Evolutionary conservation across 148 eudicot species (phyloP).

Genomic region (Fagopyrum tataricum): DNA sequence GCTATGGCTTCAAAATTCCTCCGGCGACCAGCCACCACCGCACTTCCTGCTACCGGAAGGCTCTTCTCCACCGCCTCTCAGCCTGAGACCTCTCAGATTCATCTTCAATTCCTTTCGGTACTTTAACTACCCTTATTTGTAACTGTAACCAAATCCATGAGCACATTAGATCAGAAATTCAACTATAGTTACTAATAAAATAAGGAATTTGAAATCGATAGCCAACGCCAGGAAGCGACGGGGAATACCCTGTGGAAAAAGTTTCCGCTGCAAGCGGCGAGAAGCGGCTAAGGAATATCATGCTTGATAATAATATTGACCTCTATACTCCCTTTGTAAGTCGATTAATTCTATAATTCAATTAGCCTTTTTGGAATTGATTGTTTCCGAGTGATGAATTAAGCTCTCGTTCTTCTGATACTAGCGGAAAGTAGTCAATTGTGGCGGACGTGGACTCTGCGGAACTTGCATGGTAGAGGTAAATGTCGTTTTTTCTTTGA

Average conservation of each 20-base stretch:
- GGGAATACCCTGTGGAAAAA: not conserved
- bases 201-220: not conserved
- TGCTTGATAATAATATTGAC: conserved; percentile 3
- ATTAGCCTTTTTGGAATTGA: not conserved
- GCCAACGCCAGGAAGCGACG: not conserved
- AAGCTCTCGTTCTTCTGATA: not conserved
- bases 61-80: not conserved
- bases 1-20: not conserved
- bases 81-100: not conserved
- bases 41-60: not conserved
- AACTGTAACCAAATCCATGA: not conserved
- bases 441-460: conserved; percentile 15
- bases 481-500: not conserved
- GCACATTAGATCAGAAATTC: not conserved
- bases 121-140: not conserved
- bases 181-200: not conserved
- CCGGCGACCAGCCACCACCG: not conserved
- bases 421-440: conserved; percentile 14
- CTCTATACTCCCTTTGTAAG: conserved; percentile 3
- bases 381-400: not conserved
- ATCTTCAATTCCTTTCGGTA: not conserved
- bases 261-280: not conserved
- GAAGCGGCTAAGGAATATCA: conserved; percentile 5
- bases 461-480: conserved; percentile 15
- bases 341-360: not conserved